Evolutionary conservation across 306 rosid genomes (phyloP), one percentile per base, ranked within the genome.

Genomic region (Neltuma alba): DNA sequence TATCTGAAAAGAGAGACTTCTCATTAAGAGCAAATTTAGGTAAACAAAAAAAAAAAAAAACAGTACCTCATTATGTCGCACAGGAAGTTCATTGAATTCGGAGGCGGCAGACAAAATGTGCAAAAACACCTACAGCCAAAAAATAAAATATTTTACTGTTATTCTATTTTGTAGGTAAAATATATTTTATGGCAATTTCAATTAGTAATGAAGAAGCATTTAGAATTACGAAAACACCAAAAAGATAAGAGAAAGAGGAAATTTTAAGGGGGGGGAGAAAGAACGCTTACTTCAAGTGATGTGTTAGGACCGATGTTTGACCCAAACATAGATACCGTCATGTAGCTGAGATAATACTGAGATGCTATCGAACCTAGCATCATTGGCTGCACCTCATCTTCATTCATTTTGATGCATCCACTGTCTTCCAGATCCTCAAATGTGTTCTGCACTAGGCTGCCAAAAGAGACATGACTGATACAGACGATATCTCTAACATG

Each of bases 341-440:
- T 77, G 94, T 91, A 94, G 88, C 95, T 89, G 70, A 94, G 99
- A 84, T 94, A 95, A 88, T 92, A 89, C 84, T 94, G 97, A 75
- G 99, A 92, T 76, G 99, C 97, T 81, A 92, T 89, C 40, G 99
- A 87, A 77, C 98, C 99, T 82, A 95, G 83, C 94, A 92, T 95
- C 91, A 79, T 83, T 28, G 97, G 77, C 83, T 89, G 89, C 69
- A 92, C 98, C 40, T 16, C 68, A 70, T 89, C 96, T 37, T 95
- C 97, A 37, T 80, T 67, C 92, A 95, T 90, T 89, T 89, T 86
- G 78, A 92, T 84, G 82, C 99, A 95, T 87, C 98, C 98, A 91
- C 99, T 87, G 80, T 92, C 99, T 87, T 95, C 99, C 28, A 95
- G 93, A 88, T 95, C 98, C 87, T 95, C 98, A 86, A 91, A 92